phyloP scores from a whole-genome alignment of 306 rosid genomes.

The Begonia loranthoides region DNA sequence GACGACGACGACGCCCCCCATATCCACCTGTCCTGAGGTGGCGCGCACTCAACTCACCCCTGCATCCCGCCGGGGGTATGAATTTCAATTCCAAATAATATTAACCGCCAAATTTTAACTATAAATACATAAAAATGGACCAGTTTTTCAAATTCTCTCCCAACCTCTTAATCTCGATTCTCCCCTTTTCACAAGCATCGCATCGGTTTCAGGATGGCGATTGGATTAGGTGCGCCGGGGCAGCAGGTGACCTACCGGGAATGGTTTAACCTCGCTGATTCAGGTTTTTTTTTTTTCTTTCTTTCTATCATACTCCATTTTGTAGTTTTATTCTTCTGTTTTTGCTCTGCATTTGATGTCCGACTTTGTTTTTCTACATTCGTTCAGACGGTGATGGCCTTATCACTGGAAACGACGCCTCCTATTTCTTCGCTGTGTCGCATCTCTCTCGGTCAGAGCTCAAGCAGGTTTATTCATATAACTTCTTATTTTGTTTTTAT shows the following conservation, averaged over 20 bases:
- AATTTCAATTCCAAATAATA: no score
- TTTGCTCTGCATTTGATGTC: background rate
- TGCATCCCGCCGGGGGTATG: no score
- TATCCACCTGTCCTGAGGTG: no score
- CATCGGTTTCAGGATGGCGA: constrained; percentile 45
- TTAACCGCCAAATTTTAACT: no score
- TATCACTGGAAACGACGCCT: constrained; percentile 62
- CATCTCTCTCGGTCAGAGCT: constrained; percentile 71
- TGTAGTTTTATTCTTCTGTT: background rate
- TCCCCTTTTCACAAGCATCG: no score
- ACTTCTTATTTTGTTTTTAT: no score
- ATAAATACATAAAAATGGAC: no score
- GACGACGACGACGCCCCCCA: no score
- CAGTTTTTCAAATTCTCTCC: no score
- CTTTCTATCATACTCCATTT: background rate
- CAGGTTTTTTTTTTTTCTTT: constrained; percentile 32
- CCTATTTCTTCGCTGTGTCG: constrained; percentile 69
- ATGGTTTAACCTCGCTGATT: constrained; percentile 78
- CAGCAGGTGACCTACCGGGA: constrained; percentile 46
- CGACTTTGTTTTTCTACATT: background rate
- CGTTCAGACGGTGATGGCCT: constrained; percentile 67
- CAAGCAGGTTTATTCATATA: constrained; percentile 43
- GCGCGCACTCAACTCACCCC: no score
- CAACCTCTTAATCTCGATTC: no score
- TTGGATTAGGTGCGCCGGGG: constrained; percentile 19